Base-by-base conservation (phyloP, 2,329 filamentous ascomycete genomes). In the Colletotrichum orchidophilum region DNA sequence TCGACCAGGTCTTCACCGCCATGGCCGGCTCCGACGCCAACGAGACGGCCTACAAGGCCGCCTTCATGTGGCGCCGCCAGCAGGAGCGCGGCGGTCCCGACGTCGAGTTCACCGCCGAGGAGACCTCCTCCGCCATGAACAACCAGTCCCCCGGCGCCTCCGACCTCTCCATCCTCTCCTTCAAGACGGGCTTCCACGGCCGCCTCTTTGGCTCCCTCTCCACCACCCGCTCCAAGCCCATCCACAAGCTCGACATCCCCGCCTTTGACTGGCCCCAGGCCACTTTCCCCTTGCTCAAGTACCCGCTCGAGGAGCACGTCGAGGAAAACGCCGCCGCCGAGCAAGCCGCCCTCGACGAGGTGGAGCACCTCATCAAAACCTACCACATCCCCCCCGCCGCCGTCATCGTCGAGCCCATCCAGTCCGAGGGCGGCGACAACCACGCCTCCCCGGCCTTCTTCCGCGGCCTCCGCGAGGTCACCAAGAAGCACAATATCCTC, bases 191-290 rank as follows among this genome's bases (percentile, higher is more conserved):
- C 73, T 97, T 97, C 88, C 95, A 97, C 85, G 95, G 95, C 75
- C 94, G 95, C 75, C 90, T 97, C 57, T 97, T 97, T 77, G 95
- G 94, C 78, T 92, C 90, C 70, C 88, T 97, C 66, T 96, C 93
- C 73, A 97, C 94, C 68, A 97, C 95, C 15, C 93, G 95, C 80
- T 95, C 92, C 82, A 97, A 97, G 88, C 90, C 95, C 57, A 95
- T 97, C 81, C 95, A 97, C 87, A 97, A 97, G 85, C 86, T 97
- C 76, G 95, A 97, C 80, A 97, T 97, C 76, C 95, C 95, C 27
- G 94, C 95, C 78, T 97, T 97, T 78, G 93, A 97, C 87, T 97
- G 95, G 95, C 95, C 95, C 31, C 94, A 96, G 81, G 94, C 94
- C 21, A 90, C 93, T 66, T 97, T 97, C 88, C 95, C 95, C 11